phyloP scores from a whole-genome alignment of 225 moss, liverwort and hornwort genomes.

The Pseudisothecium myosuroides region DNA sequence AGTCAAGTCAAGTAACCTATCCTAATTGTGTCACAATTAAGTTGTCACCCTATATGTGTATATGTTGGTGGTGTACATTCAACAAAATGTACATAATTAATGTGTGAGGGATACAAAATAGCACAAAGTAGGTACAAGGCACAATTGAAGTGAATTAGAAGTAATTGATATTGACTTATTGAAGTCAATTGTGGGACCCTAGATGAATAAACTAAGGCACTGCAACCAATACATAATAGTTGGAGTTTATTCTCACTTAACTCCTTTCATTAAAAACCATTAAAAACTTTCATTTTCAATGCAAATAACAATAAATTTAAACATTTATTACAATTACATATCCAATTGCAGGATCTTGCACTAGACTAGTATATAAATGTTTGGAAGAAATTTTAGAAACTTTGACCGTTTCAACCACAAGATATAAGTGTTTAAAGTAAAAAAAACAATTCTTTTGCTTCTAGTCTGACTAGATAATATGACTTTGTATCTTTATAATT shows the following conservation, averaged over 20 bases:
- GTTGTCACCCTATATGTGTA: not conserved
- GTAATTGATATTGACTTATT: not conserved
- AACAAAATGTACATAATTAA: not conserved
- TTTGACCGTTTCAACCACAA: not conserved
- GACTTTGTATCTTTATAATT: not conserved
- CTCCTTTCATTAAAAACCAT: fast-evolving
- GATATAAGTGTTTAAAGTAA: not conserved
- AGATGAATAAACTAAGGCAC: not conserved
- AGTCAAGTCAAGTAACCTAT: too few relatives aligned
- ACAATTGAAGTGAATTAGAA: not conserved
- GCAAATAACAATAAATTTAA: not conserved
- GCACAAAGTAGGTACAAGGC: not conserved
- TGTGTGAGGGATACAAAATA: too few relatives aligned
- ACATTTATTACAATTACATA: not conserved
- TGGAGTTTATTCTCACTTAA: not conserved
- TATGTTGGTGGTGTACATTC: not conserved
- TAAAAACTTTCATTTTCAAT: not conserved
- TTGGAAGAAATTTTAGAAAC: not conserved
- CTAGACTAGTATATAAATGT: not conserved
- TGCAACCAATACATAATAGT: not conserved
- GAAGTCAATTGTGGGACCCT: not conserved
- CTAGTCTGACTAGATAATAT: fast-evolving
- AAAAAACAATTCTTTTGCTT: not conserved
- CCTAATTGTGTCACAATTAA: not conserved
- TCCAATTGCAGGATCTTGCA: not conserved